Conservation (phyloP, 257 asterid genomes). For the Hygrophila difformis region DNA sequence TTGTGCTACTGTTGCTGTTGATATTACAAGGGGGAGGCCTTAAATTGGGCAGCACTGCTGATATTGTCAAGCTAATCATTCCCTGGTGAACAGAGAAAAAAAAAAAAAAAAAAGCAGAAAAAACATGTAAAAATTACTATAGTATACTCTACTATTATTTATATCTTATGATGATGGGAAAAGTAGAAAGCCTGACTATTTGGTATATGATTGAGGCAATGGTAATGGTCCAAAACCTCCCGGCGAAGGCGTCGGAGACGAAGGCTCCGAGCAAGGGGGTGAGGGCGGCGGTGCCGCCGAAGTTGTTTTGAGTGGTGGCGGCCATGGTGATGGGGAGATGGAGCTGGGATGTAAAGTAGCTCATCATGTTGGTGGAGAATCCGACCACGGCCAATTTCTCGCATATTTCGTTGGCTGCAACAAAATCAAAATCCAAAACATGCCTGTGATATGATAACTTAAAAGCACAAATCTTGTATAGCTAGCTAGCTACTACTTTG, state of each 20-base stretch:
- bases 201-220: slow-evolving; percentile 75
- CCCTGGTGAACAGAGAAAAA: slow-evolving; percentile 34
- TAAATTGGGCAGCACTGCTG: slow-evolving; percentile 58
- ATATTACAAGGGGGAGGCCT: slow-evolving; percentile 70
- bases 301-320: slow-evolving; percentile 83
- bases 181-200: slow-evolving; percentile 26
- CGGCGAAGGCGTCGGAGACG: slow-evolving; percentile 73
- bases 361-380: slow-evolving; percentile 68
- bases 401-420: slow-evolving; percentile 75
- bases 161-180: too few species aligned
- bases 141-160: too few species aligned
- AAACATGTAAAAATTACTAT: too few species aligned
- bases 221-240: slow-evolving; percentile 88
- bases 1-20: too few species aligned
- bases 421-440: too few species aligned
- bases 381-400: slow-evolving; percentile 95
- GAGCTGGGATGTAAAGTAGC: slow-evolving; percentile 67
- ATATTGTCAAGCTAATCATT: slow-evolving; percentile 53
- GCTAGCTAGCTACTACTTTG: slow-evolving; percentile 18
- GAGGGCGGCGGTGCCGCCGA: slow-evolving; percentile 81
- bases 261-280: slow-evolving; percentile 92
- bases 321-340: slow-evolving; percentile 77
- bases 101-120: too few species aligned
- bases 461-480: too few species aligned
- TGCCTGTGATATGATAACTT: too few species aligned